Conservation (phyloP, 306 rosid species). For the Cucumis cinereus region DNA sequence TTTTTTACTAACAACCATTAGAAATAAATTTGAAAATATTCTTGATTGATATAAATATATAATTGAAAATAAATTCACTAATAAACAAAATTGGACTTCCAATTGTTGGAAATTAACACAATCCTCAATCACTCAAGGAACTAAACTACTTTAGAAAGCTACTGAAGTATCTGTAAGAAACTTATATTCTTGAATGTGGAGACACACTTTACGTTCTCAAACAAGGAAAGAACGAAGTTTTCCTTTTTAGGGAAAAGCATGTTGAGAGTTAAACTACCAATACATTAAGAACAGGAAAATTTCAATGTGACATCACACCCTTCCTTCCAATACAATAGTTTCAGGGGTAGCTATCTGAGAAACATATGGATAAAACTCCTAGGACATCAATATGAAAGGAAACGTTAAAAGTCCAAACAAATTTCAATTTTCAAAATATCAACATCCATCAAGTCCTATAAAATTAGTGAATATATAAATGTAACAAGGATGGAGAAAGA, state of each 20-base stretch:
- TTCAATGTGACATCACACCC: neutral
- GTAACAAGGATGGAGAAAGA: slow-evolving; percentile 24
- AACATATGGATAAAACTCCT: neutral
- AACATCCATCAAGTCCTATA: neutral
- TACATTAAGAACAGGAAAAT: neutral
- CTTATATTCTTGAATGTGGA: neutral
- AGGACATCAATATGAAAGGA: neutral
- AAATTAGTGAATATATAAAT: neutral
- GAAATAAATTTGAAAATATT: neutral
- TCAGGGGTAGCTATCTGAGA: neutral
- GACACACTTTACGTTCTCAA: neutral
- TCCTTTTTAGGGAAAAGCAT: neutral
- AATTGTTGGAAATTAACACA: neutral
- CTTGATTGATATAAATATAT: neutral
- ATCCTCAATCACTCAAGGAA: neutral
- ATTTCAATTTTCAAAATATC: neutral
- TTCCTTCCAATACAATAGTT: neutral
- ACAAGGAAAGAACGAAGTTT: neutral
- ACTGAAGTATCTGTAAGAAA: neutral
- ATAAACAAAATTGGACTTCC: neutral
- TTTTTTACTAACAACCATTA: neutral
- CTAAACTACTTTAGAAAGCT: neutral
- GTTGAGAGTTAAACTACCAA: neutral
- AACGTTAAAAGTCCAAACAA: neutral
- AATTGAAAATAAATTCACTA: neutral